These are phyloP conservation scores for Daedaleopsis sinensis DNA, from an alignment of 768 basidiomycete genomes.

Conservation along the genomic window DNA sequence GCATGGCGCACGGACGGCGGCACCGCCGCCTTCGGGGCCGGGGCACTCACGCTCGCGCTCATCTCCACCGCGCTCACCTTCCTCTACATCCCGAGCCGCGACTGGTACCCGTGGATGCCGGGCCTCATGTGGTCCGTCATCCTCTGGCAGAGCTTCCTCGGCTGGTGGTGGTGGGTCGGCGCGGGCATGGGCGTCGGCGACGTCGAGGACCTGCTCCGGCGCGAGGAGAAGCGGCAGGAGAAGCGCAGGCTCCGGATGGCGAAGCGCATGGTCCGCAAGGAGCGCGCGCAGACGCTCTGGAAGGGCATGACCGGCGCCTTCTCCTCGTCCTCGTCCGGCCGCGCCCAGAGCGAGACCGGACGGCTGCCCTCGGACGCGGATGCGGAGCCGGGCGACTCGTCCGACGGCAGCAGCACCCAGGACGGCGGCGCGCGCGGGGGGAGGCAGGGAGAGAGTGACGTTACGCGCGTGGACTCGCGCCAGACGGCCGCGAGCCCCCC, in stretches of 20 bases:
- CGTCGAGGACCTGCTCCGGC: constrained; percentile 61
- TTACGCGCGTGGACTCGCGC: not conserved
- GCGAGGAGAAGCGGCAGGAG: constrained; percentile 55
- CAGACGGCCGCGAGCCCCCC: constrained; percentile 8
- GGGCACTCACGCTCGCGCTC: constrained; percentile 81
- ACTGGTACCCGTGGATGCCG: constrained; percentile 91
- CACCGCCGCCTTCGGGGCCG: constrained; percentile 90
- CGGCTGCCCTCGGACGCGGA: not conserved
- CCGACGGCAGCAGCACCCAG: constrained; percentile 11
- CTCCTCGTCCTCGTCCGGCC: not conserved
- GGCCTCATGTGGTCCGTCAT: constrained; percentile 89
- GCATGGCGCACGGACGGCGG: constrained; percentile 98
- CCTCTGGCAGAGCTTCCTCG: constrained; percentile 96
- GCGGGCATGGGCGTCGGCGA: constrained; percentile 80
- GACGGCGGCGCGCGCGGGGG: not conserved
- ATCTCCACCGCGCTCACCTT: constrained; percentile 86
- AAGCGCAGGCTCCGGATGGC: constrained; percentile 51
- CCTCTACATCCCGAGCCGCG: constrained; percentile 79
- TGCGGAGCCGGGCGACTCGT: constrained; percentile 10
- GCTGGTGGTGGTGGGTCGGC: constrained; percentile 99
- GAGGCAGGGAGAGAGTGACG: not conserved
- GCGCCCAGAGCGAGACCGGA: not conserved
- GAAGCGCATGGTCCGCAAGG: constrained; percentile 50
- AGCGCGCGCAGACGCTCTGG: constrained; percentile 60
- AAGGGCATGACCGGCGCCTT: constrained; percentile 59